These are phyloP conservation scores for Tarenaya hassleriana DNA, from an alignment of 345 rosid genomes.

Conservation along the genomic window DNA sequence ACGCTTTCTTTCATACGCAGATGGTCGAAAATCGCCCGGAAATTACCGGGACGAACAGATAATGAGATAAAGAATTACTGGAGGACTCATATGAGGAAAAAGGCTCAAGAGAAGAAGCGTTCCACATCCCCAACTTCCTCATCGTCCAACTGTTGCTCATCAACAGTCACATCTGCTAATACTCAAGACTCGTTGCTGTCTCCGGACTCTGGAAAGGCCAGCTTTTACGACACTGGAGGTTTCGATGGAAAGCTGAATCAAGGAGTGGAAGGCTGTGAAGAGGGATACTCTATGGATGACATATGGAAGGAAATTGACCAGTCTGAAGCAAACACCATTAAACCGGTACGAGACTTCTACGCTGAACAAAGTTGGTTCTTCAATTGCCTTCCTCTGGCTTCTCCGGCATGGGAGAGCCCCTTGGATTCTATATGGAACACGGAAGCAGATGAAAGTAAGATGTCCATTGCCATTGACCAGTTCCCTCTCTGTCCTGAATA, in stretches of 20 bases:
- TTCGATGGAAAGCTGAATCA: constrained; percentile 30
- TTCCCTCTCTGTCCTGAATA: constrained; percentile 34
- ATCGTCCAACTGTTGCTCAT: constrained; percentile 44
- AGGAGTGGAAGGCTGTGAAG: constrained; percentile 34
- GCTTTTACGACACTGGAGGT: constrained; percentile 86
- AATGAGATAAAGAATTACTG: constrained; percentile 95
- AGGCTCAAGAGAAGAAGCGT: constrained; percentile 68
- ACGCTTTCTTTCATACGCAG: constrained; percentile 30
- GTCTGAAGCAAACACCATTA: constrained; percentile 23
- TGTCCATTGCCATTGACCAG: constrained; percentile 35
- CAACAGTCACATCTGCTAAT: constrained; percentile 47
- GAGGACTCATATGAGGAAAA: constrained; percentile 89
- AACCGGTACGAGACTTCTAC: constrained; percentile 38
- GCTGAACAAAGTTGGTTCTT: constrained; percentile 39
- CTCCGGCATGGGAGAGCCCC: constrained; percentile 59
- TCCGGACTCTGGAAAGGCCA: constrained; percentile 43
- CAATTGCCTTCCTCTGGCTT: constrained; percentile 38
- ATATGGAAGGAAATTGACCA: constrained; percentile 38
- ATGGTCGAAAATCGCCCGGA: constrained; percentile 95
- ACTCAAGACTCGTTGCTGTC: constrained; percentile 39
- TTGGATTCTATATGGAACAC: constrained; percentile 63
- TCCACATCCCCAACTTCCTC: constrained; percentile 38
- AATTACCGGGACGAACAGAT: constrained; percentile 90
- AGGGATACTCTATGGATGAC: constrained; percentile 65
- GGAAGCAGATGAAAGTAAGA: constrained; percentile 56